Conservation (phyloP, 768 basidiomycete species). For the Termitomyces eurrhizus region DNA sequence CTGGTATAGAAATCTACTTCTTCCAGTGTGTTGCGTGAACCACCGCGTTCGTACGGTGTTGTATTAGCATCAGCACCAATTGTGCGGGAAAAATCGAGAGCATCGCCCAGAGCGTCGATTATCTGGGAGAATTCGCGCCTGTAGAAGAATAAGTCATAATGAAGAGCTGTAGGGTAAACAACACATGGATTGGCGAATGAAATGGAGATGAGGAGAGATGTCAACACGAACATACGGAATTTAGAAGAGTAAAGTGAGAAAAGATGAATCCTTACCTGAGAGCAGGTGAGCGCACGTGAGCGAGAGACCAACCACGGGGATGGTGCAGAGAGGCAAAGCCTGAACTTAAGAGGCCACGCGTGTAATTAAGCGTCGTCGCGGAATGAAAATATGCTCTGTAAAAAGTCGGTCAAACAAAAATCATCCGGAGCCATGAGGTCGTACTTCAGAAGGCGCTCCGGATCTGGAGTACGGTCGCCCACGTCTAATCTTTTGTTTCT, state of each 20-base stretch:
- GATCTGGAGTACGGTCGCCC: constrained; percentile 84
- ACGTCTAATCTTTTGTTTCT: constrained; percentile 48
- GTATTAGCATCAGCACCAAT: constrained; percentile 62
- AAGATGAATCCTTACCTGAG: constrained; percentile 45
- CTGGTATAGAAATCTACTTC: constrained; percentile 95
- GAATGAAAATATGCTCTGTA: constrained; percentile 94
- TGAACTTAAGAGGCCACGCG: constrained; percentile 83
- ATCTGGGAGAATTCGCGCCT: constrained; percentile 85
- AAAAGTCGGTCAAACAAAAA: neutral
- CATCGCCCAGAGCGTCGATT: constrained; percentile 80
- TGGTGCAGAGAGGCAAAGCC: constrained; percentile 93
- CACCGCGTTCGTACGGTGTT: constrained; percentile 65
- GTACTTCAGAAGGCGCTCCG: constrained; percentile 81
- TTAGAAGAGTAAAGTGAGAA: neutral
- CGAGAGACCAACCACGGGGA: constrained; percentile 88
- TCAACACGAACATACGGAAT: neutral
- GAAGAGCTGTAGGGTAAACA: neutral
- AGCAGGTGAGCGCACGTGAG: constrained; percentile 82
- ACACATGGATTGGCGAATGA: neutral
- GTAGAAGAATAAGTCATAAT: neutral
- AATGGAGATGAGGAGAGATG: neutral
- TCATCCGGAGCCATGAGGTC: neutral
- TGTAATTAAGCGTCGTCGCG: constrained; percentile 86
- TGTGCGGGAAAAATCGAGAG: constrained; percentile 88
- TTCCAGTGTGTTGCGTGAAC: constrained; percentile 65